A percentile compares a stretch with the other conserved stretches of the same genome.
Conservation (phyloP, 495 filamentous ascomycete genomes). For the Hypoxylon cercidicola region DNA sequence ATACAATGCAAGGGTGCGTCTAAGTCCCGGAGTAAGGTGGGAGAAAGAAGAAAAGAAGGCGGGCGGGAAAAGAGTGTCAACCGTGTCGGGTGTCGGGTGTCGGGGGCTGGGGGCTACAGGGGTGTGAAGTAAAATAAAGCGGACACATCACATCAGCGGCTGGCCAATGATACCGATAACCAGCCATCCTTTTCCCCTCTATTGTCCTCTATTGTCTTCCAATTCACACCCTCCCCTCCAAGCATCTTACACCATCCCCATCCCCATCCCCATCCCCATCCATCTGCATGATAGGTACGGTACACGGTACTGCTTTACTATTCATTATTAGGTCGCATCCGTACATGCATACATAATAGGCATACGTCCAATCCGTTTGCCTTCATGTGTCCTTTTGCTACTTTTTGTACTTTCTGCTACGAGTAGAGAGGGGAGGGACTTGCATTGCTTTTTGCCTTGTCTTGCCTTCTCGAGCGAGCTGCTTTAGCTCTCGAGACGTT, state of each 20-base stretch:
- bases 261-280: too few species aligned
- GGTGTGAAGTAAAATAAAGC: constrained; percentile 39
- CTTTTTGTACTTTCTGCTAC: constrained; percentile 36
- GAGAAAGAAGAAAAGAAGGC: constrained; percentile 17
- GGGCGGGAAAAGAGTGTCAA: constrained; percentile 18
- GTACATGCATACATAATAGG: constrained; percentile 34
- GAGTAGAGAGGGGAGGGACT: constrained; percentile 25
- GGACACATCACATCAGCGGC: constrained; percentile 40
- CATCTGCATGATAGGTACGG: too few species aligned
- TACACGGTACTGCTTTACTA: constrained; percentile 32
- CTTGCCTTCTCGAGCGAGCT: constrained; percentile 21
- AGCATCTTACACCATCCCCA: too few species aligned
- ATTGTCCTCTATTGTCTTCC: constrained; percentile 28
- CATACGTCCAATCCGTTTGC: constrained; percentile 28
- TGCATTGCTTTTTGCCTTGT: constrained; percentile 16
- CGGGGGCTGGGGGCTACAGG: too few species aligned
- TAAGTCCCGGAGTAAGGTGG: constrained; percentile 7
- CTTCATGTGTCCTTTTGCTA: constrained; percentile 19
- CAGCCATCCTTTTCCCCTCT: constrained; percentile 51
- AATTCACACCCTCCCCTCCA: constrained; percentile 18
- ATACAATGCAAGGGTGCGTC: not conserved
- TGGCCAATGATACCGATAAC: constrained; percentile 54
- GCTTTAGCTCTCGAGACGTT: constrained; percentile 1
- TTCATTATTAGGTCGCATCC: constrained; percentile 31
- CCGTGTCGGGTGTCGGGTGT: too few species aligned